Evolutionary conservation across 2,329 filamentous ascomycete genomes (phyloP).

Genomic region (Talaromyces albobiverticillius): DNA sequence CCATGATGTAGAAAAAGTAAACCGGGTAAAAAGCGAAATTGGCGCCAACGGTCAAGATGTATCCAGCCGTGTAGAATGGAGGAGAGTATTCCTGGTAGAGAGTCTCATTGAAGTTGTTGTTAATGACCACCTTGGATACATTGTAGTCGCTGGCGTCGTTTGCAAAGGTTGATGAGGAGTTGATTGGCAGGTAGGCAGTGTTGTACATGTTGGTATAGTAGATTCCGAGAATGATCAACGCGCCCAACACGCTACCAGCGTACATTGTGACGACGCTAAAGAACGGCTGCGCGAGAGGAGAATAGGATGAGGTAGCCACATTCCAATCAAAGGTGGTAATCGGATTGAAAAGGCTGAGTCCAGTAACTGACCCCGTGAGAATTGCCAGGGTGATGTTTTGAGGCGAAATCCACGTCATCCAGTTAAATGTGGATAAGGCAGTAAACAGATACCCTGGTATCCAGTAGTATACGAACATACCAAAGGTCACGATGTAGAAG

Average conservation of each 20-base stretch:
- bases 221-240: conserved; percentile 8
- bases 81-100: neutral
- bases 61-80: neutral
- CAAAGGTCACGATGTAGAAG: conserved; percentile 4
- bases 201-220: conserved; percentile 9
- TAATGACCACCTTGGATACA: conserved; percentile 2
- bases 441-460: conserved; percentile 5
- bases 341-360: conserved; percentile 1
- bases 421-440: conserved; percentile 9
- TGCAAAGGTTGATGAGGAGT: conserved; percentile 5
- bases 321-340: conserved; percentile 8
- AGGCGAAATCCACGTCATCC: conserved; percentile 9
- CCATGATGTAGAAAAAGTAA: conserved; percentile 8
- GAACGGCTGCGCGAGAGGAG: conserved; percentile 5
- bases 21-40: conserved; percentile 7
- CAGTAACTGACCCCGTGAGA: conserved; percentile 6
- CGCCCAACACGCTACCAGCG: conserved; percentile 3
- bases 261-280: conserved; percentile 3
- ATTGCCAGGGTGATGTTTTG: conserved; percentile 5
- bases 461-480: neutral
- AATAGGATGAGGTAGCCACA: conserved; percentile 5
- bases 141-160: conserved; percentile 5
- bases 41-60: conserved; percentile 6
- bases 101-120: neutral
- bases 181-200: conserved; percentile 9